Conservation (phyloP, 352 stramenopile genomes). For the Pythium graminicola region DNA sequence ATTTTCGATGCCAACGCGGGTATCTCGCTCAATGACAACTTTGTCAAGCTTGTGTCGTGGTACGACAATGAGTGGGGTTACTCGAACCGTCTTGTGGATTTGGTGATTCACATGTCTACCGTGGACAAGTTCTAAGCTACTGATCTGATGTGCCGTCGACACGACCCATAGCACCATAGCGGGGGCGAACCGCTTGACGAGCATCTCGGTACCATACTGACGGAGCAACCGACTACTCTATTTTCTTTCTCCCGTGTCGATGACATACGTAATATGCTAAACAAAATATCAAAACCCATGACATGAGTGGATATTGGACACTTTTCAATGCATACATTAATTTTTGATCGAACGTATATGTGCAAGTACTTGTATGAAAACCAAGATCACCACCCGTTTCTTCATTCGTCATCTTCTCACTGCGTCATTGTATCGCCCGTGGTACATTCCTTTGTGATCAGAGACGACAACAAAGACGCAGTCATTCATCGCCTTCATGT, state of each 20-base stretch:
- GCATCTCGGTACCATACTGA: neutral
- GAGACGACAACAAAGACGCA: no score
- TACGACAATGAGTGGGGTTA: constrained; percentile 95
- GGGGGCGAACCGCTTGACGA: constrained; percentile 7
- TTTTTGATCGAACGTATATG: no score
- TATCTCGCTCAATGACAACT: constrained; percentile 93
- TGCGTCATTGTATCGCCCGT: no score
- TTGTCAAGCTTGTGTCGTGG: constrained; percentile 95
- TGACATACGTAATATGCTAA: neutral
- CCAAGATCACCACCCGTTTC: no score
- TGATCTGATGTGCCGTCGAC: neutral
- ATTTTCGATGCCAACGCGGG: constrained; percentile 94
- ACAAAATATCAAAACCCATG: neutral
- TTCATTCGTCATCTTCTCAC: no score
- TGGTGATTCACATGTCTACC: constrained; percentile 42
- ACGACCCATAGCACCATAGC: neutral
- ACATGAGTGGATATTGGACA: no score
- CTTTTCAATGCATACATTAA: no score
- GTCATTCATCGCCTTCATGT: no score
- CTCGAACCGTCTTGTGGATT: constrained; percentile 82
- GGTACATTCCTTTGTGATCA: no score
- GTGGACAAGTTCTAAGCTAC: constrained; percentile 40
- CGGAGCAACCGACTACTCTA: neutral
- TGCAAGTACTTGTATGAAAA: no score
- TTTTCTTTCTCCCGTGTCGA: neutral